A percentile compares a stretch with the other conserved stretches of the same genome.
phyloP scores from a whole-genome alignment of 2,329 filamentous ascomycete species.

The Chaetothyriales sp. region DNA sequence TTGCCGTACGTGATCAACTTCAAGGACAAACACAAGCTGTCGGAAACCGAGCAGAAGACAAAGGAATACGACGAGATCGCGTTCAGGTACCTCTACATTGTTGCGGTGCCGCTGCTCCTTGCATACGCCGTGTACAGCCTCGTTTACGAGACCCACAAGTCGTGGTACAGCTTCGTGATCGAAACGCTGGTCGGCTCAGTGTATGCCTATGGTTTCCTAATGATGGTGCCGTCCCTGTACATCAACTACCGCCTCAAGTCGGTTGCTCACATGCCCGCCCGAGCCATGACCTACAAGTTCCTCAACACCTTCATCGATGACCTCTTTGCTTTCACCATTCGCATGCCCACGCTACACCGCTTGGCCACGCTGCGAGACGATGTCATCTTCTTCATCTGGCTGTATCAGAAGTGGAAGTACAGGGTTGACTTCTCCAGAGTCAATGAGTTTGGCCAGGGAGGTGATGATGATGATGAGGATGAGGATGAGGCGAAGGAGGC shows the following conservation, averaged over 20 bases:
- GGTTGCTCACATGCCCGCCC: constrained; percentile 86
- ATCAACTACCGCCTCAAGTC: constrained; percentile 94
- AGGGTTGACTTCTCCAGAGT: constrained; percentile 80
- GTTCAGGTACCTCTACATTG: constrained; percentile 90
- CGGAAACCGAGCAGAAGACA: constrained; percentile 90
- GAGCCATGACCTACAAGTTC: constrained; percentile 97
- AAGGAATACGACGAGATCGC: constrained; percentile 97
- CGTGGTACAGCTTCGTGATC: constrained; percentile 94
- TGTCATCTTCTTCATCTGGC: constrained; percentile 92
- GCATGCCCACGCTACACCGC: constrained; percentile 91
- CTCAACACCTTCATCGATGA: constrained; percentile 98
- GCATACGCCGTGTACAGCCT: constrained; percentile 87
- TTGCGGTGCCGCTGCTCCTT: constrained; percentile 73
- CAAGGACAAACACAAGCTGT: constrained; percentile 93
- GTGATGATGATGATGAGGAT: constrained; percentile 62
- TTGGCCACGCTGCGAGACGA: constrained; percentile 88
- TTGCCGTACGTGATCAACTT: constrained; percentile 71
- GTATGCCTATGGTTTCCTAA: constrained; percentile 94
- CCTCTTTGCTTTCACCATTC: constrained; percentile 96
- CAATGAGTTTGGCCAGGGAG: constrained; percentile 96
- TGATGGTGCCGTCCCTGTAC: constrained; percentile 96
- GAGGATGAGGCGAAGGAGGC: constrained; percentile 25
- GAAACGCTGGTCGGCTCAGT: constrained; percentile 88
- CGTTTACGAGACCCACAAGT: constrained; percentile 88
- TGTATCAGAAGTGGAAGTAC: constrained; percentile 91